These are phyloP conservation scores for Capronia coronata DNA, from an alignment of 2,329 filamentous ascomycete genomes.

Conservation along the genomic window DNA sequence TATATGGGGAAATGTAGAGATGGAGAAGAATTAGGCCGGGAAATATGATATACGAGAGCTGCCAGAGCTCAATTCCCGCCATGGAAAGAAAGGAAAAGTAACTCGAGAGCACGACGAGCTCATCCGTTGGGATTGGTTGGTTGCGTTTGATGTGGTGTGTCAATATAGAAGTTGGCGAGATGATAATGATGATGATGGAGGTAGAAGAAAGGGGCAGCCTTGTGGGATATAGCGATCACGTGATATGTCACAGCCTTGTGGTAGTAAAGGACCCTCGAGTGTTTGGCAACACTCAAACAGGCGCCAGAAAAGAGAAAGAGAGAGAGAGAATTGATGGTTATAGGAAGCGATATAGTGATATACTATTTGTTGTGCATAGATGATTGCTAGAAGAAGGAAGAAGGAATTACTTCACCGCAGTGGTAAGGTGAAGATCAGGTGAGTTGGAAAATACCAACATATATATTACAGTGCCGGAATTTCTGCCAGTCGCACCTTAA, in stretches of 20 bases:
- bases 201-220: neutral
- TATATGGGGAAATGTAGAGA: slow-evolving; percentile 72
- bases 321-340: too few relatives aligned
- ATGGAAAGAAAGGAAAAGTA: slow-evolving; percentile 4
- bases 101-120: neutral
- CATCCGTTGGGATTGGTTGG: too few relatives aligned
- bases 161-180: too few relatives aligned
- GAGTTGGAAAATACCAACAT: neutral
- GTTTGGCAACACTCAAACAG: too few relatives aligned
- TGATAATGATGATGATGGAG: neutral
- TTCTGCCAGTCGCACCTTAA: neutral
- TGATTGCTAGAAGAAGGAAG: neutral
- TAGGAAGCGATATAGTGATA: too few relatives aligned
- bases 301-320: too few relatives aligned
- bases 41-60: slow-evolving; percentile 38
- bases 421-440: neutral
- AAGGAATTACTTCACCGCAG: neutral
- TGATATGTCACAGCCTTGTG: neutral
- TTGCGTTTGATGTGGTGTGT: too few relatives aligned
- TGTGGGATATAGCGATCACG: neutral
- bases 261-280: too few relatives aligned
- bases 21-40: slow-evolving; percentile 62
- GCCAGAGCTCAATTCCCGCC: slow-evolving; percentile 38
- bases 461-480: neutral
- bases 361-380: too few relatives aligned